Percentiles rank a stretch among this genome's conserved stretches.
Conservation (phyloP, 257 asterid species). For the Gynochthodes officinalis region DNA sequence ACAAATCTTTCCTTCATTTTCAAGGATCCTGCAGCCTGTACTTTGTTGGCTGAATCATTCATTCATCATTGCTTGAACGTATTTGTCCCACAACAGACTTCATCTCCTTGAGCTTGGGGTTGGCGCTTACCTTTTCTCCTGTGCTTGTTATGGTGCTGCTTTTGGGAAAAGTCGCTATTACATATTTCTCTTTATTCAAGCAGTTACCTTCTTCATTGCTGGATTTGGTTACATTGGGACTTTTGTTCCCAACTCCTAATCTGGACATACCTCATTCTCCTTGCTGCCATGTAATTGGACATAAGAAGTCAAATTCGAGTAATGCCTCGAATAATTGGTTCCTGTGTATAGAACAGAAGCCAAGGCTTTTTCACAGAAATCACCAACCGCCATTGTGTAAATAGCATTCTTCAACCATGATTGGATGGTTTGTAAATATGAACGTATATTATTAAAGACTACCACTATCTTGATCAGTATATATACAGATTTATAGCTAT, state of each 20-base stretch:
- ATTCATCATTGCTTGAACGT: too few species aligned
- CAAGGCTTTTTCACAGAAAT: too few species aligned
- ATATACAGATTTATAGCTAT: too few species aligned
- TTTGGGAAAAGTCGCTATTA: constrained; percentile 55
- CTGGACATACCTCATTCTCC: too few species aligned
- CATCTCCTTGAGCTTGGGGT: constrained; percentile 63
- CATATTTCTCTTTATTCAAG: constrained; percentile 64
- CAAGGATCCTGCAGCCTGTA: not conserved
- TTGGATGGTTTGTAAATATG: too few species aligned
- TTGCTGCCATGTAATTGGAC: too few species aligned
- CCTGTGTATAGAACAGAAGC: constrained; percentile 34
- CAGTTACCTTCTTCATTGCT: constrained; percentile 59
- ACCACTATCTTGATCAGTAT: too few species aligned
- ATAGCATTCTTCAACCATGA: not conserved
- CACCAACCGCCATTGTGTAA: not conserved
- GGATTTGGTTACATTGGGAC: constrained; percentile 87
- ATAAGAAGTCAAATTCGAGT: constrained; percentile 34
- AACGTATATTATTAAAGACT: too few species aligned
- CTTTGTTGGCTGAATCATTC: too few species aligned
- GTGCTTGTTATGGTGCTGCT: constrained; percentile 69
- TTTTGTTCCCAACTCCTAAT: constrained; percentile 46
- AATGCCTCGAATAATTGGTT: constrained; percentile 35
- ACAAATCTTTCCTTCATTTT: not conserved
- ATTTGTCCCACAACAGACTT: constrained; percentile 39
- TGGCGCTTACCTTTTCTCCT: constrained; percentile 64